Conservation (phyloP, 2,329 filamentous ascomycete genomes). For the Thielaviopsis cerberus region DNA sequence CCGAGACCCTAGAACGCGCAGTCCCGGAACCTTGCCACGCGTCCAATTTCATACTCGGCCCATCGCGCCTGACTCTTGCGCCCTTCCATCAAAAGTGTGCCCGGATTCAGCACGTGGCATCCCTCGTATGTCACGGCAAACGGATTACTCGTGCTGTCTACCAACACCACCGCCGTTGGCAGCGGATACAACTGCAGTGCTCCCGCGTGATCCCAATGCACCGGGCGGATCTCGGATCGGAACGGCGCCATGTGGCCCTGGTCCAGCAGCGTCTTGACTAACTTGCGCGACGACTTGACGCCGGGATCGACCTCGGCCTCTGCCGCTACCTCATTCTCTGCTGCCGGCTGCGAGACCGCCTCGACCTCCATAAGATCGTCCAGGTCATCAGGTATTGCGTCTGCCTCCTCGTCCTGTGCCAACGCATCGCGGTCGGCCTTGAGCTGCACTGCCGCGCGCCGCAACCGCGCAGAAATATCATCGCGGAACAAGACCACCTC, state of each 20-base stretch:
- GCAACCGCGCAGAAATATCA: slow-evolving; percentile 61
- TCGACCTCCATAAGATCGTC: slow-evolving; percentile 27
- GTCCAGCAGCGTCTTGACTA: slow-evolving; percentile 82
- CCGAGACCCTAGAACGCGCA: slow-evolving; percentile 35
- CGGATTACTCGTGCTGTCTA: slow-evolving; percentile 62
- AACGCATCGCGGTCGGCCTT: slow-evolving; percentile 25
- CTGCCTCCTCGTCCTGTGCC: slow-evolving; percentile 6
- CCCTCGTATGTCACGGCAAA: slow-evolving; percentile 88
- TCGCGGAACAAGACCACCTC: slow-evolving; percentile 80
- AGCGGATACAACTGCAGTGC: slow-evolving; percentile 71
- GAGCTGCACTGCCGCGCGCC: slow-evolving; percentile 58
- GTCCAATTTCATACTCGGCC: slow-evolving; percentile 67
- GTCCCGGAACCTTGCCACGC: slow-evolving; percentile 44
- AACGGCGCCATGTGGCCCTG: slow-evolving; percentile 83
- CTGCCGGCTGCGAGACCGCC: slow-evolving; percentile 12
- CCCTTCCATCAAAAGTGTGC: slow-evolving; percentile 51
- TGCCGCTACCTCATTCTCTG: slow-evolving; percentile 11
- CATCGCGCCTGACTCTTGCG: slow-evolving; percentile 55
- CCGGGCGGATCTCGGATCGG: slow-evolving; percentile 55
- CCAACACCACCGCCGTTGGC: slow-evolving; percentile 64
- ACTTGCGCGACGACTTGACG: slow-evolving; percentile 44
- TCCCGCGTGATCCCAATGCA: slow-evolving; percentile 74
- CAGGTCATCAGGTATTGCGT: slow-evolving; percentile 13
- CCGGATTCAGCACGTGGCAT: slow-evolving; percentile 89
- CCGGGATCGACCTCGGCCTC: slow-evolving; percentile 25